phyloP scores from a whole-genome alignment of 768 basidiomycete species.

The Tricholoma bakamatsutake region DNA sequence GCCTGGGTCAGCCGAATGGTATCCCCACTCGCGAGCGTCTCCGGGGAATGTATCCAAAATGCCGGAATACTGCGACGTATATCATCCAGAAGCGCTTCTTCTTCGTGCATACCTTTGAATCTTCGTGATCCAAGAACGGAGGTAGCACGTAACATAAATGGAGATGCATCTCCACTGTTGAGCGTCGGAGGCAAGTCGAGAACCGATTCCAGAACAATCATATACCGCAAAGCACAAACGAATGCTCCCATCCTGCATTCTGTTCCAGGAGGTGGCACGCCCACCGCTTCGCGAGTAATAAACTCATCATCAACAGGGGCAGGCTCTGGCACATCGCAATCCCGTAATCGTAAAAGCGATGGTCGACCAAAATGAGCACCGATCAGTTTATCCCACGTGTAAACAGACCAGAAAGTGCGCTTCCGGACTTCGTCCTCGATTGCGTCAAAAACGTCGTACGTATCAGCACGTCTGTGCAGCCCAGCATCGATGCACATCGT shows the following conservation, averaged over 20 bases:
- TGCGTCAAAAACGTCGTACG: slow-evolving; percentile 81
- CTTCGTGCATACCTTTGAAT: slow-evolving; percentile 67
- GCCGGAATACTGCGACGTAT: slow-evolving; percentile 65
- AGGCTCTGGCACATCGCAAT: slow-evolving; percentile 90
- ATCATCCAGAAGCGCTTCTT: slow-evolving; percentile 77
- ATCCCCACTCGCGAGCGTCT: slow-evolving; percentile 79
- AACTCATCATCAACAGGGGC: slow-evolving; percentile 84
- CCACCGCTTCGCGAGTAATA: slow-evolving; percentile 69
- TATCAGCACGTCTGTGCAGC: slow-evolving; percentile 81
- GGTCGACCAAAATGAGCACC: slow-evolving; percentile 86
- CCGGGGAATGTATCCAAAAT: slow-evolving; percentile 76
- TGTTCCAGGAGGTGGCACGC: slow-evolving; percentile 60
- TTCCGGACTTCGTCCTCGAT: slow-evolving; percentile 91
- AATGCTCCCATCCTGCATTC: slow-evolving; percentile 81
- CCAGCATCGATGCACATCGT: slow-evolving; percentile 88
- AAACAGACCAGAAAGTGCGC: slow-evolving; percentile 95
- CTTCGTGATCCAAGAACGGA: slow-evolving; percentile 57
- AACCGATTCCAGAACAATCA: slow-evolving; percentile 85
- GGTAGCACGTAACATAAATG: slow-evolving; percentile 75
- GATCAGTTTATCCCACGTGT: slow-evolving; percentile 94
- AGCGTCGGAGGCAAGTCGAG: slow-evolving; percentile 76
- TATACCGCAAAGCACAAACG: slow-evolving; percentile 66
- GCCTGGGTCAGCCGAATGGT: slow-evolving; percentile 88
- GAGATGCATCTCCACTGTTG: slow-evolving; percentile 53
- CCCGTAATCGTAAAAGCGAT: slow-evolving; percentile 77